These are phyloP conservation scores for Xylaria curta DNA, from an alignment of 495 filamentous ascomycete species.

Conservation along the genomic window DNA sequence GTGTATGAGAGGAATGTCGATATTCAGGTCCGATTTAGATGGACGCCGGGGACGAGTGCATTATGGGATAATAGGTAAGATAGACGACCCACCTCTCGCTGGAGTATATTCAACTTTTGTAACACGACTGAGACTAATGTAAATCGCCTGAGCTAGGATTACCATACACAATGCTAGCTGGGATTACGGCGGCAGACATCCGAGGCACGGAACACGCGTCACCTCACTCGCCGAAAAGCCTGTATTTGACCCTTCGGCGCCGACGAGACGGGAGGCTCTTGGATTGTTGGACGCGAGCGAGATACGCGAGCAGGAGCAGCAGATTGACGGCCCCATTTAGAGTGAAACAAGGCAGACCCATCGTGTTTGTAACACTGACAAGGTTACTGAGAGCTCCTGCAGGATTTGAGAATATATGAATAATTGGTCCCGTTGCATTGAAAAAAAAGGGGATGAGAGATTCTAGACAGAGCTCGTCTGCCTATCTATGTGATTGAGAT, in stretches of 20 bases:
- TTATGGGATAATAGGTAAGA: slow-evolving; percentile 70
- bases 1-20: slow-evolving; percentile 71
- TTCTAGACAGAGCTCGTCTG: no score
- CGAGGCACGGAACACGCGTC: slow-evolving; percentile 67
- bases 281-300: slow-evolving; percentile 51
- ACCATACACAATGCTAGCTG: slow-evolving; percentile 73
- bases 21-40: slow-evolving; percentile 71
- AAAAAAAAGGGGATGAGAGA: no score
- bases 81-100: background rate
- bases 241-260: slow-evolving; percentile 63
- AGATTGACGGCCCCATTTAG: slow-evolving; percentile 36
- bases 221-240: slow-evolving; percentile 73
- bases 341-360: background rate
- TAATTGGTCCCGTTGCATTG: no score
- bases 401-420: background rate
- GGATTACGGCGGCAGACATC: slow-evolving; percentile 69
- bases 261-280: slow-evolving; percentile 64
- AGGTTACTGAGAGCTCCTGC: background rate
- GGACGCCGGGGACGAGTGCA: slow-evolving; percentile 66
- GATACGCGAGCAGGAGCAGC: slow-evolving; percentile 36
- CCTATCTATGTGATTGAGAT: no score
- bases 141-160: slow-evolving; percentile 49
- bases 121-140: slow-evolving; percentile 12
- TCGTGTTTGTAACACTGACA: no score
- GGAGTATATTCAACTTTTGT: background rate